These are phyloP conservation scores for Mycena rosella DNA, from an alignment of 768 basidiomycete species.

Conservation along the genomic window DNA sequence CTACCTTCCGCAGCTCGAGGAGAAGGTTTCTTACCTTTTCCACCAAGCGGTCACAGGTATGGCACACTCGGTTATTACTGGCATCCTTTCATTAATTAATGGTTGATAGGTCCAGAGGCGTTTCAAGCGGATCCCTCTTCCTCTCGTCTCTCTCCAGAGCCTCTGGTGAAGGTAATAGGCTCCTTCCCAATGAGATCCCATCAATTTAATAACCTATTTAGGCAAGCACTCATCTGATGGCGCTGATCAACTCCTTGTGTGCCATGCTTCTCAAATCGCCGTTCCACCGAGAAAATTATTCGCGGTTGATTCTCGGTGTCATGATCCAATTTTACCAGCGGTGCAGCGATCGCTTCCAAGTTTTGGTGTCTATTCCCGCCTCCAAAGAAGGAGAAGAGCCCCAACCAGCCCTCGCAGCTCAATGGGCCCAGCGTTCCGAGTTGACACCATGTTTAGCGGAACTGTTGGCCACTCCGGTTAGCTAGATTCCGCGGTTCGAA, in stretches of 20 bases:
- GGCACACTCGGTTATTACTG: conserved; percentile 29
- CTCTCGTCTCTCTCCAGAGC: conserved; percentile 71
- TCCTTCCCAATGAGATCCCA: background rate
- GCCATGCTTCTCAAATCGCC: conserved; percentile 92
- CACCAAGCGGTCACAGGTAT: conserved; percentile 86
- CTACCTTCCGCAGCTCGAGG: conserved; percentile 95
- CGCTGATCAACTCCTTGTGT: conserved; percentile 92
- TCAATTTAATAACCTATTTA: conserved; percentile 46
- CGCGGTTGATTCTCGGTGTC: conserved; percentile 92
- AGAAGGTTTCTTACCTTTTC: conserved; percentile 90
- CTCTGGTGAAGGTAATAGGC: conserved; percentile 80
- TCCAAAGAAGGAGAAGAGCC: conserved; percentile 55
- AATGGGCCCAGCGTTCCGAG: conserved; percentile 91
- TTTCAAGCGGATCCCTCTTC: conserved; percentile 87
- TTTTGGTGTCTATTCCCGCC: conserved; percentile 64
- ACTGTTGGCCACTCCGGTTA: conserved; percentile 65
- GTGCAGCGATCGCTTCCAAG: conserved; percentile 90
- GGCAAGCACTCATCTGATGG: conserved; percentile 89
- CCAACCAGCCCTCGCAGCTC: conserved; percentile 69
- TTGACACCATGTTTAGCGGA: conserved; percentile 81
- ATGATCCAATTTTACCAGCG: conserved; percentile 97
- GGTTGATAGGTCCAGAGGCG: conserved; percentile 70
- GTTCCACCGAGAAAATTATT: conserved; percentile 95
- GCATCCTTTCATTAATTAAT: conserved; percentile 49
- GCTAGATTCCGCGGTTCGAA: conserved; percentile 38